Base-by-base conservation (phyloP, 2,329 filamentous ascomycete genomes). In the Chrysoporthe deuterocubensis region DNA sequence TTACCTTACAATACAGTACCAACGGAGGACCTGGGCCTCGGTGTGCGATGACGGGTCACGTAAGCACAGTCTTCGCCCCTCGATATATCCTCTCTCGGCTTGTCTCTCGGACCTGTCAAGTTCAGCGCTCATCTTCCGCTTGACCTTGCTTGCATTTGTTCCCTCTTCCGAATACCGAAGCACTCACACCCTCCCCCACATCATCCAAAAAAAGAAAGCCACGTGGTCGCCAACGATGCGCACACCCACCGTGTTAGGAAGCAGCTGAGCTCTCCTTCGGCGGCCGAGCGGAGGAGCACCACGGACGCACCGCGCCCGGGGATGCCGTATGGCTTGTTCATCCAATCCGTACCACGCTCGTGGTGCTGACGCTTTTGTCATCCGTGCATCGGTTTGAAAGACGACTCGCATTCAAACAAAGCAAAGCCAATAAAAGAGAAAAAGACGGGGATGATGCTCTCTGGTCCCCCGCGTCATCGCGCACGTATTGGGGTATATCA, bases 201-300 rank as follows among this genome's bases (percentile, higher is more conserved):
- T 26, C 26, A 26, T 26, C 26, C 26, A 26, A 26, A 26, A 26
- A 26, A 44, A 44, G 34, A 16, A 58, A 42, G 40, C 37, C 57
- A 43, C 42, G 37, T 59, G 37, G 37, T n/a, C 8, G 9, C 40
- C 37, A 26, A n/a, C 37, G 26, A 42, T 43, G 57, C 57, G 13
- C 40, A 34, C 7, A 34, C 57, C 26, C n/a, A 59, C 44, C n/a
- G 37, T 59, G 40, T 21, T 43, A 13, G 57, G 57, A 43, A 59
- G 57, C 57, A 59, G 42, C 40, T 59, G 34, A 9, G 8, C 34
- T 43, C 57, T 3, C 11, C 37, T 43, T 59, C 57, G 57, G 57
- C 57, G n/a, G 57, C 57, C 57, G 57, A 59, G 57, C 57, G 37
- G 57, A 42, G 18, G 37, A 43, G 16, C 18, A 59, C 6, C 18